phyloP scores from a whole-genome alignment of 495 filamentous ascomycete species.

The Neurospora cerealis region DNA sequence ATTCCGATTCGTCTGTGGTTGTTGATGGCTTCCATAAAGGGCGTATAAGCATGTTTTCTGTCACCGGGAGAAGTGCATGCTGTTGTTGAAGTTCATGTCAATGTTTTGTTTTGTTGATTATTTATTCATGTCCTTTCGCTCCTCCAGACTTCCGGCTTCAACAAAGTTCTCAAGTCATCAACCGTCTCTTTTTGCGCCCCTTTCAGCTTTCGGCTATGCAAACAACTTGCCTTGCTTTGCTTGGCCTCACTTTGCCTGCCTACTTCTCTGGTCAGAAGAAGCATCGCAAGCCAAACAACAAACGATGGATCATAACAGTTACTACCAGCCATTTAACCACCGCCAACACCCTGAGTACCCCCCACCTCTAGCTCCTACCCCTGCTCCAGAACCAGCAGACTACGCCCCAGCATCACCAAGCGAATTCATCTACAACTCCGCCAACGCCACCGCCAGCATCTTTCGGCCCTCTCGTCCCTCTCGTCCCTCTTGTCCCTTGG shows the following conservation, averaged over 20 bases:
- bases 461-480: neutral
- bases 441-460: neutral
- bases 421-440: slow-evolving; percentile 15
- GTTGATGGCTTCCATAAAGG: neutral
- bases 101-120: neutral
- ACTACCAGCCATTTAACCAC: neutral
- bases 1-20: neutral
- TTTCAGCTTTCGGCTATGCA: neutral
- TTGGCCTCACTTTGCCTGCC: neutral
- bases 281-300: neutral
- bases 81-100: neutral
- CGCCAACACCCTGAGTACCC: neutral
- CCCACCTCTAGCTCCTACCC: neutral
- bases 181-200: neutral
- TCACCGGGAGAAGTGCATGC: neutral
- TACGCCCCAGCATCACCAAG: slow-evolving; percentile 7
- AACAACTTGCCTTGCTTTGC: neutral
- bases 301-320: neutral
- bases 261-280: neutral
- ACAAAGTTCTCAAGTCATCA: neutral
- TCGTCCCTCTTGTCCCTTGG: too few relatives aligned
- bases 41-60: neutral
- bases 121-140: neutral
- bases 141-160: neutral
- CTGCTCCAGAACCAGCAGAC: neutral